These are phyloP conservation scores for Aspergillus ustus DNA, from an alignment of 2,329 filamentous ascomycete genomes.

Conservation along the genomic window DNA sequence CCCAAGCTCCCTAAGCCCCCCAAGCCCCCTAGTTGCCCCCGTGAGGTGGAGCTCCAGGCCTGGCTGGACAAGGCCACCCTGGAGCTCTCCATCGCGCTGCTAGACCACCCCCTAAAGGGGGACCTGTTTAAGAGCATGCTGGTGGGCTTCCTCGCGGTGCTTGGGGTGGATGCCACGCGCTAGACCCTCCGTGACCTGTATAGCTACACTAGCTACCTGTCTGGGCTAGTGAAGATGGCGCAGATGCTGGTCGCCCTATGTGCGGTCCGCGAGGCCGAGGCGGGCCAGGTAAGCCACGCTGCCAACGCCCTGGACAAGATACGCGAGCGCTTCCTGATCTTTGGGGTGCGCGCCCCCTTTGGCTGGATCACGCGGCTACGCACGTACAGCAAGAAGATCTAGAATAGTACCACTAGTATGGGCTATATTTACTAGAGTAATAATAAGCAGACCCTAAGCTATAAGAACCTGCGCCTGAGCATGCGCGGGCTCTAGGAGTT, in stretches of 20 bases:
- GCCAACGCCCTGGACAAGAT: not conserved
- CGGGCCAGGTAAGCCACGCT: not conserved
- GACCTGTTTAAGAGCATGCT: no score
- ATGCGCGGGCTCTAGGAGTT: not conserved
- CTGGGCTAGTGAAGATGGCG: slow-evolving; percentile 7
- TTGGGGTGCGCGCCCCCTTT: not conserved
- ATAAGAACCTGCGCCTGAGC: not conserved
- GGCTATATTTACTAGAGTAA: slow-evolving; percentile 16
- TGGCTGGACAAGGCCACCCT: no score
- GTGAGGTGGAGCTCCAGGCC: no score
- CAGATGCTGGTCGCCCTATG: slow-evolving; percentile 9
- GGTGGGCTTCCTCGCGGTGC: no score
- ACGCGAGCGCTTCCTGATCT: not conserved
- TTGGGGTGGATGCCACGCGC: no score
- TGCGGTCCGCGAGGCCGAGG: not conserved
- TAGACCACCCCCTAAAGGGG: no score
- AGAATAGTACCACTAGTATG: slow-evolving; percentile 11
- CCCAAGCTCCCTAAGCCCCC: no score
- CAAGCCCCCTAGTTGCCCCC: no score
- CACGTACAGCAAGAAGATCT: slow-evolving; percentile 9
- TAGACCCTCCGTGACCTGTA: slow-evolving; percentile 7
- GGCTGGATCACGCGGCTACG: slow-evolving; percentile 3
- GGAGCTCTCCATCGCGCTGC: no score
- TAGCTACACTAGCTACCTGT: slow-evolving; percentile 11
- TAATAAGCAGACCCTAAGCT: slow-evolving; percentile 13